Percentiles rank a stretch among this genome's conserved stretches.
phyloP scores from a whole-genome alignment of 1,284 basidiomycete species.

The Veloporphyrellus conicus region DNA sequence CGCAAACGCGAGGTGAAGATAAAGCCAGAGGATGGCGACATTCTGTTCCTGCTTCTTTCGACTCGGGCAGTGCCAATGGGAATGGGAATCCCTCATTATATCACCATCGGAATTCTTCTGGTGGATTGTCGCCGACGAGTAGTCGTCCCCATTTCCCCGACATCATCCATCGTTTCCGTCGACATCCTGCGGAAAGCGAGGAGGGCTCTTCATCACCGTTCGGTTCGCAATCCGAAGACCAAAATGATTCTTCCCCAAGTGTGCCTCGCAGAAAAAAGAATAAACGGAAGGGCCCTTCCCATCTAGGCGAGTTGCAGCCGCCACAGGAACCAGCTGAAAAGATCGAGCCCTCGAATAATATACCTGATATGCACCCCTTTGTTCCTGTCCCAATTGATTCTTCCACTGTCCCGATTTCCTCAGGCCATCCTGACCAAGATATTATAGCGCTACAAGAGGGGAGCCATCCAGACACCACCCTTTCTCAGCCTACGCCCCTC shows the following conservation, averaged over 20 bases:
- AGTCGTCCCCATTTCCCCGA: slow-evolving; percentile 41
- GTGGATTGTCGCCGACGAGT: slow-evolving; percentile 40
- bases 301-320: slow-evolving; percentile 9
- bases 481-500: slow-evolving; percentile 16
- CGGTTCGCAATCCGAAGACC: slow-evolving; percentile 47
- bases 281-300: slow-evolving; percentile 8
- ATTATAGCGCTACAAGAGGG: background rate
- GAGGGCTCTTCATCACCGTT: slow-evolving; percentile 45
- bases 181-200: slow-evolving; percentile 40
- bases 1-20: slow-evolving; percentile 46
- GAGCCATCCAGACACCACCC: background rate
- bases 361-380: slow-evolving; percentile 1
- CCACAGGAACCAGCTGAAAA: slow-evolving; percentile 15
- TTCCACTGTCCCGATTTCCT: background rate
- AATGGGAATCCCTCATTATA: slow-evolving; percentile 35
- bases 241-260: slow-evolving; percentile 34
- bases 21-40: slow-evolving; percentile 36
- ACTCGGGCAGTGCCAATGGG: slow-evolving; percentile 33
- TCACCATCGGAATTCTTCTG: slow-evolving; percentile 26
- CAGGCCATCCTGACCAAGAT: slow-evolving; percentile 8
- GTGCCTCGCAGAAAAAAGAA: slow-evolving; percentile 9
- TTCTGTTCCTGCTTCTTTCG: slow-evolving; percentile 29
- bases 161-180: slow-evolving; percentile 37
- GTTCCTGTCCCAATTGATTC: slow-evolving; percentile 6
- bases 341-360: slow-evolving; percentile 5